Evolutionary conservation across 371 early-diverging fungal species (phyloP).

Genomic region (Apophysomyces sp.): DNA sequence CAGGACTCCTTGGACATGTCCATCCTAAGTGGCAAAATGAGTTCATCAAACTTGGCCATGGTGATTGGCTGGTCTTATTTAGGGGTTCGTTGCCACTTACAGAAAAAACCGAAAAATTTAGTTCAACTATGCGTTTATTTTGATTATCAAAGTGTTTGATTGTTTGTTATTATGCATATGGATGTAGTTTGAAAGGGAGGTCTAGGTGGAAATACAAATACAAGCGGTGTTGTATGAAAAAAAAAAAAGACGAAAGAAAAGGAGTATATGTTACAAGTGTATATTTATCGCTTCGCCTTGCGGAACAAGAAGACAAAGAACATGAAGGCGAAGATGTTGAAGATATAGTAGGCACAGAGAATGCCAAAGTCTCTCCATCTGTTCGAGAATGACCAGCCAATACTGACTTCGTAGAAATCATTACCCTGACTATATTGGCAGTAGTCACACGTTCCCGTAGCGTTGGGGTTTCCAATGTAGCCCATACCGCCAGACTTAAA

Average conservation of each 20-base stretch:
- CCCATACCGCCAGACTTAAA: constrained; percentile 49
- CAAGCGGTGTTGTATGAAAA: not conserved
- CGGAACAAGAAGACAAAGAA: constrained; percentile 50
- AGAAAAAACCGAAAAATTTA: not conserved
- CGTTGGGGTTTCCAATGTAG: constrained; percentile 50
- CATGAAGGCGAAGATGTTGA: constrained; percentile 55
- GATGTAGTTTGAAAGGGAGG: not conserved
- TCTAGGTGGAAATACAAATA: not conserved
- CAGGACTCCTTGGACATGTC: not conserved
- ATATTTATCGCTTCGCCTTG: constrained; percentile 41
- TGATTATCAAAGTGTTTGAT: not conserved
- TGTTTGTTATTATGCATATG: not conserved
- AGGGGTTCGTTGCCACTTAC: not conserved
- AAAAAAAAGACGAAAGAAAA: not conserved
- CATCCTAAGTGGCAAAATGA: not conserved
- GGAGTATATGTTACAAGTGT: not conserved
- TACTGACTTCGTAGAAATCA: constrained; percentile 44
- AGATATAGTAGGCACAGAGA: constrained; percentile 56
- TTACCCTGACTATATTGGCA: constrained; percentile 65
- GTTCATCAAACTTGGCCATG: not conserved
- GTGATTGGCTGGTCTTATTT: not conserved
- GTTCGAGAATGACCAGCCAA: constrained; percentile 65
- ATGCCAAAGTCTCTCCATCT: constrained; percentile 65
- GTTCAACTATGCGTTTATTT: too few relatives aligned
- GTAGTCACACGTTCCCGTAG: constrained; percentile 61